These are phyloP conservation scores for Pythium pectinolyticum DNA, from an alignment of 352 stramenopile species.

Conservation along the genomic window DNA sequence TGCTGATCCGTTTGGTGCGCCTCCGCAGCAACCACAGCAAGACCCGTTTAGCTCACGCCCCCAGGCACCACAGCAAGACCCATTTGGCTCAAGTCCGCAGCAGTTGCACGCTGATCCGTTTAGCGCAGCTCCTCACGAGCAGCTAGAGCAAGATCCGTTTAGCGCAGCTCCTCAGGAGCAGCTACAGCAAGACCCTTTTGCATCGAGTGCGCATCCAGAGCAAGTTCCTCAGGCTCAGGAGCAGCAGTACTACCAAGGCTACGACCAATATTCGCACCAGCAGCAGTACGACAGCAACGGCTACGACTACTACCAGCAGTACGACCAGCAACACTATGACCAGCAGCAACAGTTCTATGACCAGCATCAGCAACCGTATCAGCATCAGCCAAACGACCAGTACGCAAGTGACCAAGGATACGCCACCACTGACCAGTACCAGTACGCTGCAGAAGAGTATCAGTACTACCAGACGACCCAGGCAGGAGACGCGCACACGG, in stretches of 20 bases:
- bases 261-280: slow-evolving; percentile 11
- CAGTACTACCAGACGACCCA: slow-evolving; percentile 20
- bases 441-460: slow-evolving; percentile 23
- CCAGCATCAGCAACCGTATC: slow-evolving; percentile 14
- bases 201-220: not conserved
- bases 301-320: slow-evolving; percentile 4
- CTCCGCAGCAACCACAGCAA: slow-evolving; percentile 7
- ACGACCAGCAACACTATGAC: slow-evolving; percentile 12
- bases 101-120: not conserved
- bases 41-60: not conserved
- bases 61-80: not conserved
- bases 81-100: not conserved
- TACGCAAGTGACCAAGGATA: slow-evolving; percentile 10
- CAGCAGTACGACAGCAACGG: slow-evolving; percentile 1
- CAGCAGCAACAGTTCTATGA: slow-evolving; percentile 2
- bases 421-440: slow-evolving; percentile 5
- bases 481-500: not conserved
- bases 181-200: not conserved
- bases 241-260: slow-evolving; percentile 7
- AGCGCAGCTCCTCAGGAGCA: not conserved
- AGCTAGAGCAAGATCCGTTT: slow-evolving; percentile 1
- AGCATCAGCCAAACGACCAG: slow-evolving; percentile 5
- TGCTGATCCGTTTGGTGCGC: slow-evolving; percentile 5
- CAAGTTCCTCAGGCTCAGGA: slow-evolving; percentile 1
- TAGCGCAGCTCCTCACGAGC: not conserved